Evolutionary conservation across 2,329 filamentous ascomycete species (phyloP).

Genomic region (Eurotiales sp.): DNA sequence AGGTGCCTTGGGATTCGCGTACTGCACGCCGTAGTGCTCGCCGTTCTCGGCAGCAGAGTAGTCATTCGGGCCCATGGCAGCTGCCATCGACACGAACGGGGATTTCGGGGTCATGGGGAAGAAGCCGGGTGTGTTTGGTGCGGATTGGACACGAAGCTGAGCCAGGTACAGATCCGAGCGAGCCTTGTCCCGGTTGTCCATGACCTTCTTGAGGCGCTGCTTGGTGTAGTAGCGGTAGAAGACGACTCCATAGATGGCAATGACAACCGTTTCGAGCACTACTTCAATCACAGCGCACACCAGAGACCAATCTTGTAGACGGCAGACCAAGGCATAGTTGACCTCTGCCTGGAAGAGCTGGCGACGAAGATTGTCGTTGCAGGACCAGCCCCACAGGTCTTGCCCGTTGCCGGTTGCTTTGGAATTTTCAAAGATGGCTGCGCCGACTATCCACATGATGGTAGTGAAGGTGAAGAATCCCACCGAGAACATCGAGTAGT

Average conservation of each 20-base stretch:
- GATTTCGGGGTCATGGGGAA: conserved; percentile 60
- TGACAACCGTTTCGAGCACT: conserved; percentile 85
- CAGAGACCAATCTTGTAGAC: conserved; percentile 84
- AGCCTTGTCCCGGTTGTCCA: conserved; percentile 91
- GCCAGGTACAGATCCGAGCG: conserved; percentile 93
- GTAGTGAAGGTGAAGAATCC: conserved; percentile 92
- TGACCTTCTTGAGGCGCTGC: conserved; percentile 90
- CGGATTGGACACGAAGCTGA: conserved; percentile 77
- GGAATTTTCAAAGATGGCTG: conserved; percentile 75
- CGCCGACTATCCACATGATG: conserved; percentile 85
- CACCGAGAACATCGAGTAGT: conserved; percentile 92
- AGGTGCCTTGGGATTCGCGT: conserved; percentile 61
- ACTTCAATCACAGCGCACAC: conserved; percentile 98
- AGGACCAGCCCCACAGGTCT: conserved; percentile 99
- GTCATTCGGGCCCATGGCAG: conserved; percentile 32
- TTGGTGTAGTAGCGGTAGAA: conserved; percentile 99
- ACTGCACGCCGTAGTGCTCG: conserved; percentile 43
- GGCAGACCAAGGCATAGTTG: conserved; percentile 85
- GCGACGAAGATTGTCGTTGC: conserved; percentile 77
- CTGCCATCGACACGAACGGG: conserved; percentile 35
- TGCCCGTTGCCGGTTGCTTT: conserved; percentile 70
- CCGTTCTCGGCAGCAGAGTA: conserved; percentile 53
- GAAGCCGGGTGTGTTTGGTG: conserved; percentile 91
- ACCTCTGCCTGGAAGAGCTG: conserved; percentile 76
- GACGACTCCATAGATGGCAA: conserved; percentile 86